phyloP scores from a whole-genome alignment of 140 eudicot species.

The Anethum foeniculum region DNA sequence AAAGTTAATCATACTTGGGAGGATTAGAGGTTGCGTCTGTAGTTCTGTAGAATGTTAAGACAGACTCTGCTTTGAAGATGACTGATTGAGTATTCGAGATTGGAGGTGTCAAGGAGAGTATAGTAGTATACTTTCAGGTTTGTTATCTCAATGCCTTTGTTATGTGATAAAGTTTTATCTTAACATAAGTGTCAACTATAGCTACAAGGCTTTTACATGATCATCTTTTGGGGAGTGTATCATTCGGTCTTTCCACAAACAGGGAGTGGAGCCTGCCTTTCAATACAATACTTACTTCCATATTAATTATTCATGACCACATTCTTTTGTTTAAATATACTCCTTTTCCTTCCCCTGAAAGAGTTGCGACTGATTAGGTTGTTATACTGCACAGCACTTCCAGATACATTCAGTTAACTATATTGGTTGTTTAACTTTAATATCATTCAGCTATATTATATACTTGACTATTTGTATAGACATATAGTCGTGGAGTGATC shows the following conservation, averaged over 20 bases:
- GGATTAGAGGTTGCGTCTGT: not conserved
- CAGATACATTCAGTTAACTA: not conserved
- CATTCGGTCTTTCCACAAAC: not conserved
- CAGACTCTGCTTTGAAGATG: not conserved
- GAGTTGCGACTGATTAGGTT: not conserved
- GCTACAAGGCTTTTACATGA: not conserved
- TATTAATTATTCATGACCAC: not conserved
- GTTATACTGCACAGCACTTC: not conserved
- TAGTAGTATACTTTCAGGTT: not conserved
- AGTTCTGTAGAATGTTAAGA: not conserved
- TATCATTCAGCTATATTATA: not conserved
- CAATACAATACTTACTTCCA: not conserved
- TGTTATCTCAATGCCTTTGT: not conserved
- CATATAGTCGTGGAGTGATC: not conserved
- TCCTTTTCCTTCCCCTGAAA: no score
- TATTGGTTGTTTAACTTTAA: not conserved
- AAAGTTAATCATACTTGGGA: not conserved
- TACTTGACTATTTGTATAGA: not conserved
- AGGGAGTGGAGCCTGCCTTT: not conserved
- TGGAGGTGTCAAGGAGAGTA: not conserved
- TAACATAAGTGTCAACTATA: not conserved
- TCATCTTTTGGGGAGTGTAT: not conserved
- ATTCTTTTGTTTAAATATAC: no score
- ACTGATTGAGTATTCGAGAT: not conserved
- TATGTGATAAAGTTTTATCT: not conserved